phyloP scores from a whole-genome alignment of 495 filamentous ascomycete species.

The Tuber umbilicatum region DNA sequence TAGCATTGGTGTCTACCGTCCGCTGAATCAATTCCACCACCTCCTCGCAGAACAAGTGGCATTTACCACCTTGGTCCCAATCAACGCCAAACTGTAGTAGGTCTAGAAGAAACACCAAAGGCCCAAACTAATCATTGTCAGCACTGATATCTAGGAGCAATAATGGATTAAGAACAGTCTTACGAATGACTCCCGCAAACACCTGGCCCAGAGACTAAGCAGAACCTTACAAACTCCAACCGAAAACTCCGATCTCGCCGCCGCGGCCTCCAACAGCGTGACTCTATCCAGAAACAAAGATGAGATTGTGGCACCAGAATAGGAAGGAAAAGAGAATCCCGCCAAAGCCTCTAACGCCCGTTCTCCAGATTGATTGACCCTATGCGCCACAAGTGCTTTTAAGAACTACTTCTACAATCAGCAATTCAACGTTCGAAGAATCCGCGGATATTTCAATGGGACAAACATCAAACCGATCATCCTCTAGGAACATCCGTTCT shows the following conservation, averaged over 20 bases:
- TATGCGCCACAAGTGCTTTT: slow-evolving; percentile 56
- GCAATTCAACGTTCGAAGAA: not conserved
- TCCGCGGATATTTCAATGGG: not conserved
- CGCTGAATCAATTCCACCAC: slow-evolving; percentile 52
- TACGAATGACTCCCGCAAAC: slow-evolving; percentile 55
- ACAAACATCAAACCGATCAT: slow-evolving; percentile 43
- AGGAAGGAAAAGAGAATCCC: slow-evolving; percentile 50
- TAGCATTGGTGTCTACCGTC: slow-evolving; percentile 54
- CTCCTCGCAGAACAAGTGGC: slow-evolving; percentile 49
- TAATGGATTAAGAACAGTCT: slow-evolving; percentile 19
- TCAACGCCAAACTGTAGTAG: slow-evolving; percentile 52
- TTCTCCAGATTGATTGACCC: slow-evolving; percentile 46
- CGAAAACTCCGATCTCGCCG: slow-evolving; percentile 47
- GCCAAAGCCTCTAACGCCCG: slow-evolving; percentile 54
- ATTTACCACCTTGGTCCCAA: slow-evolving; percentile 47
- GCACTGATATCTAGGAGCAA: slow-evolving; percentile 1
- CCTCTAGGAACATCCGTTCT: slow-evolving; percentile 39
- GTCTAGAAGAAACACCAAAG: slow-evolving; percentile 55
- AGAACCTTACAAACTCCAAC: slow-evolving; percentile 52
- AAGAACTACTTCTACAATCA: slow-evolving; percentile 45
- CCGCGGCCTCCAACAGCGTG: slow-evolving; percentile 39
- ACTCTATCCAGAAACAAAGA: slow-evolving; percentile 55
- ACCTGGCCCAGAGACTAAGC: slow-evolving; percentile 56
- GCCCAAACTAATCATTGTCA: slow-evolving; percentile 46
- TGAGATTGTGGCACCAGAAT: slow-evolving; percentile 50